Evolutionary conservation across 306 rosid species (phyloP).

Genomic region (Leucaena leucocephala): DNA sequence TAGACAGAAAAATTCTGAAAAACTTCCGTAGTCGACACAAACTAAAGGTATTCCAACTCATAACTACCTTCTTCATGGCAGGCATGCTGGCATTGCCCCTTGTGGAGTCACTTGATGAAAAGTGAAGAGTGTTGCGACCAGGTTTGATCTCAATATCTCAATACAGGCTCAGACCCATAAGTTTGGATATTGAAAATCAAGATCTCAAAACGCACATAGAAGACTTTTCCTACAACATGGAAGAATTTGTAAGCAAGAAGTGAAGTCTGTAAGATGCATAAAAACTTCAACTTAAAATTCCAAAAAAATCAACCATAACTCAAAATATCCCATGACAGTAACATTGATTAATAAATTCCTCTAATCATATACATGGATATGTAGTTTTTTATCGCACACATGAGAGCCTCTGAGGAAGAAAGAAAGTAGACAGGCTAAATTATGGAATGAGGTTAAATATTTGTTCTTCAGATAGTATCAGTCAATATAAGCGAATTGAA

Average conservation of each 20-base stretch:
- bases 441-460: conserved; percentile 25
- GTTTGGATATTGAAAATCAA: conserved; percentile 40
- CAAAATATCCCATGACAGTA: not conserved
- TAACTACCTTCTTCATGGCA: conserved; percentile 56
- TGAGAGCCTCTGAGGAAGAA: not conserved
- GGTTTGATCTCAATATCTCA: conserved; percentile 22
- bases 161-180: conserved; percentile 35
- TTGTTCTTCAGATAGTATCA: conserved; percentile 11
- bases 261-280: conserved; percentile 19
- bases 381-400: not conserved
- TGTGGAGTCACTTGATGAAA: conserved; percentile 21
- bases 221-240: conserved; percentile 32
- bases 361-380: not conserved
- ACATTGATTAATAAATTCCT: not conserved
- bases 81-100: conserved; percentile 64
- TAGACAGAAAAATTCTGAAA: not conserved
- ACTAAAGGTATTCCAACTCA: conserved; percentile 16
- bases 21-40: not conserved
- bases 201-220: conserved; percentile 32
- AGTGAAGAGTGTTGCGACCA: conserved; percentile 21
- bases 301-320: not conserved
- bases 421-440: conserved; percentile 24
- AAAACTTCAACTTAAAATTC: not conserved
- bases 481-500: conserved; percentile 4
- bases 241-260: conserved; percentile 33